Conservation (phyloP, 1,139 yeast genomes). For the Yamadazyma aaseri region DNA sequence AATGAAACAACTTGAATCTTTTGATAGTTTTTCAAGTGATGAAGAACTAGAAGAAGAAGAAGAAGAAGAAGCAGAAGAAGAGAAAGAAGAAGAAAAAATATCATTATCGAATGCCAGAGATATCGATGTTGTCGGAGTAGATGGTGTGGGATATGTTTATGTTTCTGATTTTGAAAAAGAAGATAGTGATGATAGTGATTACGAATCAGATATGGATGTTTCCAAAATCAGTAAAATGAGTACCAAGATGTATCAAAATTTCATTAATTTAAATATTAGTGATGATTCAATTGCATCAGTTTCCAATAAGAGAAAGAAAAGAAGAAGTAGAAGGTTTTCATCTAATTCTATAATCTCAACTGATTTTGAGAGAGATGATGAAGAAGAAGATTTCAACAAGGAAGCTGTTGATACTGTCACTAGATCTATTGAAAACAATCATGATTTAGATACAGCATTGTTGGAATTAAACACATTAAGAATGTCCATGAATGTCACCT, state of each 20-base stretch:
- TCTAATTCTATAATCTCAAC: constrained; percentile 40
- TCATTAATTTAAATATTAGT: constrained; percentile 61
- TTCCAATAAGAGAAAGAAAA: constrained; percentile 37
- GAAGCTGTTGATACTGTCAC: constrained; percentile 95
- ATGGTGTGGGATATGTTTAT: constrained; percentile 61
- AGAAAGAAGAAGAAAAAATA: no score
- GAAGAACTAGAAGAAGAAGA: constrained; percentile 25
- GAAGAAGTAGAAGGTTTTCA: constrained; percentile 34
- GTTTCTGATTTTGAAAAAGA: constrained; percentile 50
- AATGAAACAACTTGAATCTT: constrained; percentile 25
- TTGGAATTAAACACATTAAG: constrained; percentile 89
- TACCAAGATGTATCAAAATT: constrained; percentile 54
- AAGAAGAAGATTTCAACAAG: constrained; percentile 75
- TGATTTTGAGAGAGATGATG: constrained; percentile 37
- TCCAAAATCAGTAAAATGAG: constrained; percentile 22
- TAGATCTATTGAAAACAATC: constrained; percentile 88
- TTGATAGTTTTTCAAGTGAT: constrained; percentile 25
- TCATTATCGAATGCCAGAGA: constrained; percentile 23
- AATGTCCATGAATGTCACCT: constrained; percentile 96
- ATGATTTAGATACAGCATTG: constrained; percentile 88
- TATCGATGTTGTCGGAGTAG: constrained; percentile 50
- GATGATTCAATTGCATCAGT: constrained; percentile 77
- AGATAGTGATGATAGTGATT: constrained; percentile 40
- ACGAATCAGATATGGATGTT: constrained; percentile 28
- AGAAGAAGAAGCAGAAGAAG: constrained; percentile 1